These are phyloP conservation scores for Penicillium sp. DNA, from an alignment of 2,329 filamentous ascomycete genomes.

Conservation along the genomic window DNA sequence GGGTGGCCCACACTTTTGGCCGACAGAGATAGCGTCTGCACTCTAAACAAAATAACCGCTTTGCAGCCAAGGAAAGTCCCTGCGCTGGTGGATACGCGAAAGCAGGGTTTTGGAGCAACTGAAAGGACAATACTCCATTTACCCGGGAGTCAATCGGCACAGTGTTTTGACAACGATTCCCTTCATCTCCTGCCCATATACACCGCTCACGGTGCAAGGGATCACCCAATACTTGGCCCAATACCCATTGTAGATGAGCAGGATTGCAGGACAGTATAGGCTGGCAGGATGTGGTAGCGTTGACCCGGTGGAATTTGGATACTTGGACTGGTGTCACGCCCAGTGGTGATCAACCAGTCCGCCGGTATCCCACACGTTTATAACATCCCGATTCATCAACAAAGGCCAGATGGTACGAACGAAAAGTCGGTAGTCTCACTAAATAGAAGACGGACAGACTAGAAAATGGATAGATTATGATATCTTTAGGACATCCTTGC, in stretches of 20 bases:
- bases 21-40: not conserved
- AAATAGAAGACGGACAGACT: too few species aligned
- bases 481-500: too few species aligned
- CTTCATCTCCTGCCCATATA: not conserved
- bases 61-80: not conserved
- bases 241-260: not conserved
- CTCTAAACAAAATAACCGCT: not conserved
- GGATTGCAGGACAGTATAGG: not conserved
- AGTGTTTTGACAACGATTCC: not conserved
- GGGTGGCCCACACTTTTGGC: not conserved
- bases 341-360: too few species aligned
- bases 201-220: not conserved
- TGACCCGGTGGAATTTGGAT: too few species aligned
- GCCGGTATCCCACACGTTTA: too few species aligned
- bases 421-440: too few species aligned
- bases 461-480: too few species aligned
- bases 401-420: too few species aligned
- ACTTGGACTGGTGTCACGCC: too few species aligned
- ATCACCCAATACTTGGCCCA: not conserved
- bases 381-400: too few species aligned
- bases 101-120: not conserved
- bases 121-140: slow-evolving; percentile 1
- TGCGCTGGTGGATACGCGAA: not conserved
- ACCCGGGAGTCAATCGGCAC: not conserved
- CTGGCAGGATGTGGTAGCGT: too few species aligned